Evolutionary conservation across 108 stramenopile species (phyloP).

Genomic region (Pseudonitzschia multistriata): DNA sequence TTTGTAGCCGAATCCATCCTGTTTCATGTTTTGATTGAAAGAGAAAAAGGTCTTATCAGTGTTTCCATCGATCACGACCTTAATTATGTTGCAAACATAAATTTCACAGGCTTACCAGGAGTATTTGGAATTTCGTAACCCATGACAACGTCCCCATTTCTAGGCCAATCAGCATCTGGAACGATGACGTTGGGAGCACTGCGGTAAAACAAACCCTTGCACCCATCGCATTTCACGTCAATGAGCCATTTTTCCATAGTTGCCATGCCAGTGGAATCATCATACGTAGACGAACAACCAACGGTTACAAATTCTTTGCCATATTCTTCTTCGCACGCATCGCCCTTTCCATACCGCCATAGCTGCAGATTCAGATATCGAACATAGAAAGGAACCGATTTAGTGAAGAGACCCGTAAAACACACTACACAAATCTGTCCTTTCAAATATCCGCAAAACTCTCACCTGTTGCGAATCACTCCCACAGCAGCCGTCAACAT

Average conservation of each 20-base stretch:
- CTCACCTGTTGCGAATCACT: conserved; percentile 60
- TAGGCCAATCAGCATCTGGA: conserved; percentile 89
- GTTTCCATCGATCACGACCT: not conserved
- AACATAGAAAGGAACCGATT: not conserved
- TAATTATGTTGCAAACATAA: not conserved
- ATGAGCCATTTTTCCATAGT: conserved; percentile 86
- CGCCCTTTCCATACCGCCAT: conserved; percentile 86
- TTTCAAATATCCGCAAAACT: no score
- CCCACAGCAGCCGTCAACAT: conserved; percentile 68
- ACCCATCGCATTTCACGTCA: conserved; percentile 82
- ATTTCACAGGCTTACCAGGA: conserved; percentile 51
- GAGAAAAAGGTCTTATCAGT: no score
- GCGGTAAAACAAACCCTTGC: conserved; percentile 81
- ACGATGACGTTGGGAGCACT: conserved; percentile 82
- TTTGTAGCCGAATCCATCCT: conserved; percentile 88
- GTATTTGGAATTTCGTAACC: conserved; percentile 76
- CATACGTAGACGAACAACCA: conserved; percentile 72
- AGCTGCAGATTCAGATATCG: conserved; percentile 26
- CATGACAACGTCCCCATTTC: conserved; percentile 88
- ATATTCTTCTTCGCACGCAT: conserved; percentile 67
- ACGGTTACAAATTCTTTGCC: conserved; percentile 74
- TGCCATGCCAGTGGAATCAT: conserved; percentile 53
- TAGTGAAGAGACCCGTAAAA: no score
- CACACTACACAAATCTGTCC: no score
- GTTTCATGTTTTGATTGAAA: not conserved